Base-by-base conservation (phyloP, 148 eudicot genomes). In the Camellia japonica region DNA sequence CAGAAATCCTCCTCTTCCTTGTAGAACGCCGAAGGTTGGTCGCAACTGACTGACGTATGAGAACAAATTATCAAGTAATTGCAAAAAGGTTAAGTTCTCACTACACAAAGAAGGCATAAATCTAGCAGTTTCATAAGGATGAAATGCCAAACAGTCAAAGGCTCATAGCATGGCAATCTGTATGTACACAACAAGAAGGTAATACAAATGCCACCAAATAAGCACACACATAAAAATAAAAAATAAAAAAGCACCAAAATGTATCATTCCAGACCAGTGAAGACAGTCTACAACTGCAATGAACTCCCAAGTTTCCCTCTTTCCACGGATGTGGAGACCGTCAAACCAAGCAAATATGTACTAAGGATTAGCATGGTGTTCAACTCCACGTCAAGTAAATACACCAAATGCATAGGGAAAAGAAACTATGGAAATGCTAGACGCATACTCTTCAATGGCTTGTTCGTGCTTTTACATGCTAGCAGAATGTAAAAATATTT, bases 1-100 rank as follows among this genome's bases (percentile, higher is more conserved):
- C 90, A 23, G 97, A 84, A 59, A 84, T 80, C 85, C 94, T 93
- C 84, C 99, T 90, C 85, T 90, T 91, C 84, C 99, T 90, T 63
- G 99, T 95, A 59, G 99, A 95, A 78, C 99, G 97, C 73, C 97
- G 93, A 77, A 96, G 97, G 83, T 90, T 91, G 86, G 82, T 73
- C 42, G 75, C 87, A 81, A 79, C 92, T 82, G 89, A 84, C 99
- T 96, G 99, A 68, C 62, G 51, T 51, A 9, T 54, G 7, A 51
- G 16, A 44, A 68, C 46, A 80, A n/a, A 38, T 52, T 49, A 19
- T 2, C 15, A 80, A 51, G 7, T 13, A 12, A 51, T 13, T 3
- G 15, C 18, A 23, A 52, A 52, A 18, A 10, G 61, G 15, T 77
- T 38, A 42, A 30, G 14, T 42, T 3, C 47, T 58, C 19, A 13